Conservation (phyloP, 352 stramenopile species). For the Phytophthora pinifolia region DNA sequence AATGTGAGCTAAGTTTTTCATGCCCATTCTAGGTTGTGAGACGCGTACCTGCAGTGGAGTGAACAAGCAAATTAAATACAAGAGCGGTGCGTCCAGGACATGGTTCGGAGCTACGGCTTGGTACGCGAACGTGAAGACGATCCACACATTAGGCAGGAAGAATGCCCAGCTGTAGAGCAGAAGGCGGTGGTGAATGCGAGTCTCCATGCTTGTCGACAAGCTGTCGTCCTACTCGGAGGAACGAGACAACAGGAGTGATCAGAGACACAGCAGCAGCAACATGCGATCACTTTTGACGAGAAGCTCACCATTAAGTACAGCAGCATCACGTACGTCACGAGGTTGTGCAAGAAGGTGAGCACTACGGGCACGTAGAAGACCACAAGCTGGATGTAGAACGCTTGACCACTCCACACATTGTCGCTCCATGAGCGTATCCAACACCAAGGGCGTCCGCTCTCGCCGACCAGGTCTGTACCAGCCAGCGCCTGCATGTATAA, state of each 20-base stretch:
- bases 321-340: conserved; percentile 57
- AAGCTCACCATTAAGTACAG: conserved; percentile 56
- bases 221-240: conserved; percentile 40
- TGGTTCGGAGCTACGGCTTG: conserved; percentile 51
- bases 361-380: conserved; percentile 62
- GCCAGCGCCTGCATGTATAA: conserved; percentile 43
- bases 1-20: conserved; percentile 1
- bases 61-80: conserved; percentile 73
- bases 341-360: conserved; percentile 59
- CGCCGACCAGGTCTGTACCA: conserved; percentile 54
- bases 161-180: conserved; percentile 65
- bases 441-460: conserved; percentile 71
- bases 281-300: too few species aligned
- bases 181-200: conserved; percentile 65
- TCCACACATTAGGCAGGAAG: conserved; percentile 52
- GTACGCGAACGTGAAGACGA: conserved; percentile 44
- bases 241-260: conserved; percentile 1
- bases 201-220: conserved; percentile 67
- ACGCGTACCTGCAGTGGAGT: conserved; percentile 61
- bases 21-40: not conserved
- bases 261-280: not conserved
- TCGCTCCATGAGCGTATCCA: conserved; percentile 76
- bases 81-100: conserved; percentile 41
- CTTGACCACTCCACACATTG: conserved; percentile 45
- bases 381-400: conserved; percentile 60